Conservation (phyloP, 23 red algal genomes). For the Chondrus crispus region DNA sequence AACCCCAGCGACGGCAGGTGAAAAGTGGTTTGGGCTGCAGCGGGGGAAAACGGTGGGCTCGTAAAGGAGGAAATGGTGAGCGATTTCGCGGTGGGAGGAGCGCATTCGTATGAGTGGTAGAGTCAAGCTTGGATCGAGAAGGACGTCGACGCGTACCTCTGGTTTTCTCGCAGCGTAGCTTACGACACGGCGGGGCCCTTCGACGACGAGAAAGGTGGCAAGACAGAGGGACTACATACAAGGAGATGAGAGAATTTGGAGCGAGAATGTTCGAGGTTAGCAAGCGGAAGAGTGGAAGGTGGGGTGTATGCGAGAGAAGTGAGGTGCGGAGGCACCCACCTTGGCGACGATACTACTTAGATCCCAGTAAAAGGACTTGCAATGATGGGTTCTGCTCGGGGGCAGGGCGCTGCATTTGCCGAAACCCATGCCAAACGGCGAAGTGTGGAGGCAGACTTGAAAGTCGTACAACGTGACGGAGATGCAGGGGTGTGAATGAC, state of each 20-base stretch:
- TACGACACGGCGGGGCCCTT: constrained; percentile 21
- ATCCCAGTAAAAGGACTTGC: constrained; percentile 51
- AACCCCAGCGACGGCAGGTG: constrained; percentile 40
- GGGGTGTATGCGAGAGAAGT: not conserved
- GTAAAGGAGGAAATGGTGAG: not conserved
- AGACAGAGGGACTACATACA: not conserved
- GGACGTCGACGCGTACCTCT: not conserved
- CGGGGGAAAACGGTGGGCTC: not conserved
- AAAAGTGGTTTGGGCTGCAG: constrained; percentile 34
- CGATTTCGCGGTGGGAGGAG: not conserved
- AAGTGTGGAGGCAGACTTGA: too few relatives aligned
- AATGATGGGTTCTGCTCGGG: too few relatives aligned
- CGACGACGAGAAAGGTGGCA: constrained; percentile 19
- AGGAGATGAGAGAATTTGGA: not conserved
- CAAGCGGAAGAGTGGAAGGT: not conserved
- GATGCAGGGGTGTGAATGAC: too few relatives aligned
- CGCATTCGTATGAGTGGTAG: not conserved
- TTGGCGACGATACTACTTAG: constrained; percentile 8
- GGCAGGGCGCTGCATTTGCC: too few relatives aligned
- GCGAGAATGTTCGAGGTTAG: not conserved
- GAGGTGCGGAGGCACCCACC: not conserved
- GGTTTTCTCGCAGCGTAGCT: not conserved
- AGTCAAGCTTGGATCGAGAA: not conserved
- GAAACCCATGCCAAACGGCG: too few relatives aligned
- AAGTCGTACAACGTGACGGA: too few relatives aligned